Evolutionary conservation across 1,284 basidiomycete genomes (phyloP).

Genomic region (Ganoderma lucidum): DNA sequence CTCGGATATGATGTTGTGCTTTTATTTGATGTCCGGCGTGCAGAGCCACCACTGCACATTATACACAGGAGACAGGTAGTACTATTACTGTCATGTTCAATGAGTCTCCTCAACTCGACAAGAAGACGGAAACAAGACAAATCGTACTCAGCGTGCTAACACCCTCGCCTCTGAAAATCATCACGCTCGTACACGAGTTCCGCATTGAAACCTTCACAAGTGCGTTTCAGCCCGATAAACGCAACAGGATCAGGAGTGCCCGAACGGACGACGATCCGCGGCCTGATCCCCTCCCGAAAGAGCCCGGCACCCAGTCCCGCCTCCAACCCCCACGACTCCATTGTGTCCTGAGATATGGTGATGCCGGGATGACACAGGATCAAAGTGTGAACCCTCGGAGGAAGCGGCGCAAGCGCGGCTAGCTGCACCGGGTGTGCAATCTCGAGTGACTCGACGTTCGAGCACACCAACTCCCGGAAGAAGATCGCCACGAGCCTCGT

Average conservation of each 20-base stretch:
- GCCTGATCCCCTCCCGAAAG: conserved; percentile 10
- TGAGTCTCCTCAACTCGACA: no score
- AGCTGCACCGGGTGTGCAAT: conserved; percentile 31
- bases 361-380: conserved; percentile 27
- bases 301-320: conserved; percentile 27
- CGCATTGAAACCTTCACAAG: conserved; percentile 23
- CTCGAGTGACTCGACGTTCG: conserved; percentile 37
- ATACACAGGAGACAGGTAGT: no score
- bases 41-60: no score
- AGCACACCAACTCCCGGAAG: conserved; percentile 35
- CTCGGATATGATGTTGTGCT: no score
- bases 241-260: conserved; percentile 26
- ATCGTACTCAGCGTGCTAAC: no score
- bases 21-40: no score
- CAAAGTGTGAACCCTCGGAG: conserved; percentile 35
- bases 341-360: conserved; percentile 19
- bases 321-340: conserved; percentile 29
- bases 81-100: no score
- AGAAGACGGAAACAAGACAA: no score
- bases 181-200: conserved; percentile 29
- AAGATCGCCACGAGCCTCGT: conserved; percentile 36
- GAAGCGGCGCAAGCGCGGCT: conserved; percentile 29
- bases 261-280: conserved; percentile 27
- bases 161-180: no score
- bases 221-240: conserved; percentile 20